Base-by-base conservation (phyloP, 176 grass and related monocot species). In the Carex kokanica region DNA sequence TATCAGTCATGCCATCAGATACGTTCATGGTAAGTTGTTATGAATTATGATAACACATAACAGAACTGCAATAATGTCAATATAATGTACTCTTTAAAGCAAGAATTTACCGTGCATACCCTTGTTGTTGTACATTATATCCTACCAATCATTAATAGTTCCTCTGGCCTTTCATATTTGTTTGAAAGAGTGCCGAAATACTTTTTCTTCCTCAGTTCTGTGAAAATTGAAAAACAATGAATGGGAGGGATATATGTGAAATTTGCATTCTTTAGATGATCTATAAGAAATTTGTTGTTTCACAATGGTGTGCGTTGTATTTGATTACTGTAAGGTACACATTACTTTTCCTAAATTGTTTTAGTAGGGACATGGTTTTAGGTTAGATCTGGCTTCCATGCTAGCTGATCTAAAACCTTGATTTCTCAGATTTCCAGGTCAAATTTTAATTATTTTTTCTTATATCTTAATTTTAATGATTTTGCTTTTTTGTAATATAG, bases 1-100 rank as follows among this genome's bases (percentile, higher is more conserved):
- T 98, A 60, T 98, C 95, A 81, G 86, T 98, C 83, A 90, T 98
- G 92, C 95, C 95, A 78, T 89, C 75, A 58, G 90, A 98, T 25
- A 98, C 95, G 49, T 90, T 86, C 18, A 90, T 84, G 84, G 88
- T 89, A 83, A 81, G 36, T 5, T 14, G 13, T n/a, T n/a, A n/a
- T n/a, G n/a, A n/a, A n/a, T 73, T 47, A 52, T 60, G 38, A 61
- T 78, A 20, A 66, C 40, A 24, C 2, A 2, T 24, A 61, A 18
- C 41, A 84, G 47, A 75, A 75, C 11, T 52, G 71, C 43, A 25
- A 12, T 74, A 15, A 52, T 27, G 18, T 74, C 68, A 72, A 72
- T 72, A 53, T 16, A 23, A 16, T 75, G n/a, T 54, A 75, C 47
- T 14, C 21, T 75, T 11, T 18, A 68, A 68, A 75, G 43, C 21